Conservation (phyloP, 2,329 filamentous ascomycete genomes). For the Decorospora gaudefroyi region DNA sequence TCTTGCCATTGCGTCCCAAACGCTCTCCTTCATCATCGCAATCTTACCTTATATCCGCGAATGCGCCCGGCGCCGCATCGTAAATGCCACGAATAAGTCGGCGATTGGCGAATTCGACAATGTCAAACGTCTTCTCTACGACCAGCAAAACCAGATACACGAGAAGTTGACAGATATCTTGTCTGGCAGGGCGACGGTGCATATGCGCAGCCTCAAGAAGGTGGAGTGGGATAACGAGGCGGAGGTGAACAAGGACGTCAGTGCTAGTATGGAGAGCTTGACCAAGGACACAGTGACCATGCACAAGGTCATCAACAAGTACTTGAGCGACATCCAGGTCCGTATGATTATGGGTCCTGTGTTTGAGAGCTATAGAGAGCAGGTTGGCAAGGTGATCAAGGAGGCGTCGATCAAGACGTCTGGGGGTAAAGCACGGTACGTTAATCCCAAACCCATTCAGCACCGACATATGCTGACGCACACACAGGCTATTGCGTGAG, state of each 20-base stretch:
- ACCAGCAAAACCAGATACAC: slow-evolving; percentile 88
- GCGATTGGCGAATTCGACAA: slow-evolving; percentile 83
- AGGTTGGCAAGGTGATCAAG: slow-evolving; percentile 72
- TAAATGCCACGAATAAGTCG: slow-evolving; percentile 51
- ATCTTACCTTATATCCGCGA: slow-evolving; percentile 89
- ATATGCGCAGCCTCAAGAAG: slow-evolving; percentile 73
- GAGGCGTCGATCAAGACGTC: slow-evolving; percentile 68
- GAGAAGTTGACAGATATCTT: slow-evolving; percentile 95
- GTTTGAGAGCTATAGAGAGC: slow-evolving; percentile 78
- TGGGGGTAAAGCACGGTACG: slow-evolving; percentile 72
- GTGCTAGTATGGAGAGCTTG: slow-evolving; percentile 82
- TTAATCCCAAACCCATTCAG: slow-evolving; percentile 7
- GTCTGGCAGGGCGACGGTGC: slow-evolving; percentile 73
- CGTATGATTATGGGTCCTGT: slow-evolving; percentile 84
- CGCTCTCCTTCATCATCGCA: slow-evolving; percentile 82
- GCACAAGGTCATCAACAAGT: slow-evolving; percentile 80
- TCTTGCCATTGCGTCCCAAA: slow-evolving; percentile 86
- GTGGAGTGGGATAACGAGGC: slow-evolving; percentile 70
- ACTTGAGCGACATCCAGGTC: slow-evolving; percentile 76
- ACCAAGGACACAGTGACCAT: slow-evolving; percentile 84
- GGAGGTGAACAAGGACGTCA: slow-evolving; percentile 53
- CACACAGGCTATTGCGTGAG: slow-evolving; percentile 72
- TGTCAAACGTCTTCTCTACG: slow-evolving; percentile 78
- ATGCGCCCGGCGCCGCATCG: slow-evolving; percentile 76
- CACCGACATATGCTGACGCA: slow-evolving; percentile 10